Evolutionary conservation across 2,329 filamentous ascomycete species (phyloP).

Genomic region (Bertia moriformis): DNA sequence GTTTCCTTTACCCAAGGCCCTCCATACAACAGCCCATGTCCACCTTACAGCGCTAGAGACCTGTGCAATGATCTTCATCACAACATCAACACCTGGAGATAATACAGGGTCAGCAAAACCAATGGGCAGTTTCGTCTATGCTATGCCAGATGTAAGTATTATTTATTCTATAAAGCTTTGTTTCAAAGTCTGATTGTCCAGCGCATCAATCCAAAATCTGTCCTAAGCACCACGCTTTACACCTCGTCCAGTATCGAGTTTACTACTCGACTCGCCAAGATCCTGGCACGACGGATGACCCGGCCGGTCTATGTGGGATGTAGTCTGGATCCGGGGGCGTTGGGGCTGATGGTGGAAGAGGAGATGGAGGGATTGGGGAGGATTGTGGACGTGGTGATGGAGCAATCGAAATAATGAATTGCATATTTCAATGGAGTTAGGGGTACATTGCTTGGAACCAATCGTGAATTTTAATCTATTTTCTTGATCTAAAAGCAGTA

Average conservation of each 20-base stretch:
- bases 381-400: neutral
- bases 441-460: too few species aligned
- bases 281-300: neutral
- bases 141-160: constrained; percentile 1
- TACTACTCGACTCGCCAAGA: neutral
- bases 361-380: neutral
- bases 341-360: neutral
- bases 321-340: neutral
- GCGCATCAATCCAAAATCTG: neutral
- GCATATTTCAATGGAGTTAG: too few species aligned
- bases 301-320: neutral
- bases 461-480: too few species aligned
- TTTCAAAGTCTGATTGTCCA: neutral
- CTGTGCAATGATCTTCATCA: neutral
- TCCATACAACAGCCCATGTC: constrained; percentile 1
- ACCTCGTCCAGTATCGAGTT: neutral
- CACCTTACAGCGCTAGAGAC: neutral
- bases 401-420: neutral
- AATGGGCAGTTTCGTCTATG: constrained; percentile 1
- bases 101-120: neutral
- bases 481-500: too few species aligned
- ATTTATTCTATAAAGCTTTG: neutral
- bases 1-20: neutral
- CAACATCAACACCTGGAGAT: neutral
- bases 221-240: neutral